A percentile compares a stretch with the other conserved stretches of the same genome.
These are phyloP conservation scores for Zygoascus ofunaensis DNA, from an alignment of 805 yeast species.

Conservation along the genomic window DNA sequence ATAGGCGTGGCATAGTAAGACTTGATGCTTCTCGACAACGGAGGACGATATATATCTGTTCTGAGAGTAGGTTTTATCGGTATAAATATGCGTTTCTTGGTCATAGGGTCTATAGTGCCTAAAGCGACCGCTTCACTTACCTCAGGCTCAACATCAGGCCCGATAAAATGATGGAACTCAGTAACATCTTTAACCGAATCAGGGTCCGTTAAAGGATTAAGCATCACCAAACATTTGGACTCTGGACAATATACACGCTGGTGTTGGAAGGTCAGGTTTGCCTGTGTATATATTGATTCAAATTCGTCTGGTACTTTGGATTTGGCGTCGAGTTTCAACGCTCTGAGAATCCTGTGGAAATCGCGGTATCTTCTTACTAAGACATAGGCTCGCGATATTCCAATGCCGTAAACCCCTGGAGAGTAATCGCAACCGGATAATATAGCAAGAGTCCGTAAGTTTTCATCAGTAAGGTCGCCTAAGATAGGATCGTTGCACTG, in stretches of 20 bases:
- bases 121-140: constrained; percentile 48
- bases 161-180: constrained; percentile 20
- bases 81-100: constrained; percentile 33
- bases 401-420: constrained; percentile 73
- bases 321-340: constrained; percentile 54
- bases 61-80: not conserved
- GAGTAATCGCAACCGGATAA: constrained; percentile 97
- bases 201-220: constrained; percentile 41
- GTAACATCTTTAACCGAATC: constrained; percentile 23
- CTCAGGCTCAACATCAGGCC: constrained; percentile 34
- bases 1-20: not conserved
- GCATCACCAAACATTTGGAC: constrained; percentile 39
- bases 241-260: constrained; percentile 80
- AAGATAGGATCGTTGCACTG: constrained; percentile 42
- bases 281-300: constrained; percentile 50
- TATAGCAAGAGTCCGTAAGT: constrained; percentile 69
- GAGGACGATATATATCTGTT: not conserved
- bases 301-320: constrained; percentile 47
- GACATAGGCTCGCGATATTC: constrained; percentile 64
- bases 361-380: constrained; percentile 43
- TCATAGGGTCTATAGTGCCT: constrained; percentile 62
- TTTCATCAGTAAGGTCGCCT: constrained; percentile 42
- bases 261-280: constrained; percentile 69
- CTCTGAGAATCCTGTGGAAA: constrained; percentile 37
- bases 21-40: not conserved